Evolutionary conservation across 2,329 filamentous ascomycete genomes (phyloP).

Genomic region (Trichoderma lentiforme): DNA sequence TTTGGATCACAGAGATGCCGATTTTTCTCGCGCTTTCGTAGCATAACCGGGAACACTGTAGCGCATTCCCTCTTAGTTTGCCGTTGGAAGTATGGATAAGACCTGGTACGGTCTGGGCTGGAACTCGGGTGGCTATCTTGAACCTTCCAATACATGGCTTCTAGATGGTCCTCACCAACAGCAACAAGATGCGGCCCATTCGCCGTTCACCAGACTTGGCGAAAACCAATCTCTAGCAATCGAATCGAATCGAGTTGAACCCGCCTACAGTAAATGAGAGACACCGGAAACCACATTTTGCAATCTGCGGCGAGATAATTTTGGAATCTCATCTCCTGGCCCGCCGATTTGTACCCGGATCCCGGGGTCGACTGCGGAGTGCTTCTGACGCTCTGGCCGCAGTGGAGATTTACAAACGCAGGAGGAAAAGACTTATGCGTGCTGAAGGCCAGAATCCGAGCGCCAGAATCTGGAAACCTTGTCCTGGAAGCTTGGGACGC

Average conservation of each 20-base stretch:
- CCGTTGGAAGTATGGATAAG: not conserved
- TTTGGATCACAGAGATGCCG: not conserved
- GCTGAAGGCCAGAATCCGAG: not conserved
- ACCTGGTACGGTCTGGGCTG: not conserved
- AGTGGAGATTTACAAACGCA: slow-evolving; percentile 16
- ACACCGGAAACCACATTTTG: not conserved
- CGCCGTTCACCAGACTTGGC: not conserved
- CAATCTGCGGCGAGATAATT: not conserved
- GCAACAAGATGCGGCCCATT: not conserved
- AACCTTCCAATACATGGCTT: not conserved
- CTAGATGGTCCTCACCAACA: not conserved
- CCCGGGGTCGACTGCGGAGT: not conserved
- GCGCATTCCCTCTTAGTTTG: not conserved
- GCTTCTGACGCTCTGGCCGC: slow-evolving; percentile 7
- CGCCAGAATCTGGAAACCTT: not conserved
- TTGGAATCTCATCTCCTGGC: not conserved
- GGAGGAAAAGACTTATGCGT: not conserved
- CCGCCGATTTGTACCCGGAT: not conserved
- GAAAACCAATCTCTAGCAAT: not conserved
- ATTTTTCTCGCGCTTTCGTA: not conserved
- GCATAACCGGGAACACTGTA: not conserved
- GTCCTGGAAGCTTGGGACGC: slow-evolving; percentile 3
- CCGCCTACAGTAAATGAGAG: not conserved
- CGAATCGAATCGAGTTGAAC: not conserved
- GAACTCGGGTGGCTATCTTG: not conserved